Base-by-base conservation (phyloP, 139 green algal species). In the Coelastrella sp. region DNA sequence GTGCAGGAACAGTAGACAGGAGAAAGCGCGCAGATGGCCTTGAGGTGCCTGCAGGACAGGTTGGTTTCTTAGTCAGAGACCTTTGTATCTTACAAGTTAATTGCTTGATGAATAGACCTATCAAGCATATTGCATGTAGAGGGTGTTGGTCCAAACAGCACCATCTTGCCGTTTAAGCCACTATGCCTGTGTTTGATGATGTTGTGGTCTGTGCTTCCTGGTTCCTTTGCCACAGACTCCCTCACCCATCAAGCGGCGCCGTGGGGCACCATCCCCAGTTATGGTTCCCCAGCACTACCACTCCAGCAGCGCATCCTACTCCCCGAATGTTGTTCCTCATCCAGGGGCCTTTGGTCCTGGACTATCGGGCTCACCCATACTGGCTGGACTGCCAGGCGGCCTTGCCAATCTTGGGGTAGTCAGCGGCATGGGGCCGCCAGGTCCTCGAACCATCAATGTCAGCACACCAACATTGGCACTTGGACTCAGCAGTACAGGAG, bases 291-390 rank as follows among this genome's bases (percentile, higher is more conserved):
- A 71, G 23, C 50, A 81, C 75, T 41, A 82, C 27, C 35, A 69
- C 7, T 50, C 60, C 27, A 50, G 71, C 71, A 40, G 38, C 13
- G 41, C 73, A 19, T 67, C 73, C 48, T 81, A 81, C 73, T 71
- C 35, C 1, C 75, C 75, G 6, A 82, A n/a, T 17, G 53, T 69
- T 2, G 75, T 71, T 27, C 75, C 75, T 19, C 75, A 82, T 38
- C 75, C 75, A 2, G 75, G 75, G 0, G 75, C 75, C 21, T 53
- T 82, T 23, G 75, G 75, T 6, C 75, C 75, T 34, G 53, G 75
- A 21, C 21, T 38, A 27, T 17, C 9, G 43, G 53, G 75, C 53
- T 59, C 34, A 9, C 75, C 53, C 75, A 69, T 37, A 34, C 35
- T 74, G 34, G 34, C 35, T 3, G 35, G 66, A 27, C 6, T 38